Evolutionary conservation across 768 basidiomycete genomes (phyloP).

Genomic region (Nidularia pulvinata): DNA sequence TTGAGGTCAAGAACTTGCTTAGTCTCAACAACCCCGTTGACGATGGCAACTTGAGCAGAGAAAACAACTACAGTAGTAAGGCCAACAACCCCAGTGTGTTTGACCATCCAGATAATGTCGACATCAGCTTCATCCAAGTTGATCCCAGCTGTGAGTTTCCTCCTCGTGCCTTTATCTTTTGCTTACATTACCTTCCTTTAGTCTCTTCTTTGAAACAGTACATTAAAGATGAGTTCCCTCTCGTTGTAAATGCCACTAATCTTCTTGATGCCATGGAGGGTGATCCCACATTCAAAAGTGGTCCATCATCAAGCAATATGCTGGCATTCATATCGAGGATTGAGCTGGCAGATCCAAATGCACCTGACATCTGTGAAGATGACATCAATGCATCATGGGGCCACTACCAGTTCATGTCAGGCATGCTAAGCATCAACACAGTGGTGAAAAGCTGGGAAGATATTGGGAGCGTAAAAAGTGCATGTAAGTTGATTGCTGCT

Average conservation of each 20-base stretch:
- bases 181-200: no score
- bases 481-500: no score
- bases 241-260: no score
- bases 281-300: no score
- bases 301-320: no score
- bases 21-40: not conserved
- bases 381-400: not conserved
- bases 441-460: not conserved
- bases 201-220: no score
- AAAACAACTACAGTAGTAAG: not conserved
- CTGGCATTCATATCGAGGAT: conserved; percentile 12
- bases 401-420: not conserved
- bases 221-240: no score
- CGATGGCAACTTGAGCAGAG: not conserved
- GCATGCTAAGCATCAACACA: not conserved
- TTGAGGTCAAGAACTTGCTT: not conserved
- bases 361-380: not conserved
- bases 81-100: not conserved
- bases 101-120: not conserved
- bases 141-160: not conserved
- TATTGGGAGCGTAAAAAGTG: no score
- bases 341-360: not conserved
- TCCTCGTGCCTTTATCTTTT: no score
- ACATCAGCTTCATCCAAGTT: not conserved
- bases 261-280: no score